Base-by-base conservation (phyloP, 192 early-diverging fungal species). In the Coemansia aciculifera region DNA sequence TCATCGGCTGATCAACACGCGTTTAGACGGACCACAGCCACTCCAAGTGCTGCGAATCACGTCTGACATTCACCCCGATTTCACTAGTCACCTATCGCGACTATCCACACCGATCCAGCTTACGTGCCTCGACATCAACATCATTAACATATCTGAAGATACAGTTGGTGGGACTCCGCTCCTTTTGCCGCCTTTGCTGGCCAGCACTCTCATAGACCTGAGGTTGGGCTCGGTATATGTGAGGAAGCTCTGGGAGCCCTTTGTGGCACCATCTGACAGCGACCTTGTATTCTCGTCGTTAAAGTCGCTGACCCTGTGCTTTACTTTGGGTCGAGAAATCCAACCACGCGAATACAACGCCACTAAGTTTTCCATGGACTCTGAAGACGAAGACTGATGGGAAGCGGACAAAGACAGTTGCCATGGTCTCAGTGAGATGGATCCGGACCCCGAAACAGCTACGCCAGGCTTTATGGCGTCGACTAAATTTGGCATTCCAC, bases 1-100 rank as follows among this genome's bases (percentile, higher is more conserved):
- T 7, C 11, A 54, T 12, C 4, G 2, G 38, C 39, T 75, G 67
- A 63, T 75, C 5, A 49, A 56, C 51, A 63, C 69, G 73, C 64
- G 12, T 19, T 56, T 63, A 5, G 49, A 19, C n/a, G 51, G 65
- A 29, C 32, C 51, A 32, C 24, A 32, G 9, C 17, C 1, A 12
- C 63, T 70, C n/a, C 7, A 3, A 3, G 24, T 38, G 13, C 39
- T 70, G 31, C 8, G 49, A 5, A 17, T 69, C 5, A 36, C 23
- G 10, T 36, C 43, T 1, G 68, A 70, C 36, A 24, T 63, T 10
- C 60, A 51, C 48, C 68, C 52, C 12, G 17, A 19, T 19, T 37
- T 63, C 8, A 10, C 10, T n/a, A 19, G 54, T 24, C 40, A 21
- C 52, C 61, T 31, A 15, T n/a, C 10, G 21, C 46, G 2, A 19